Percentiles rank a stretch among this genome's conserved stretches.
phyloP scores from a whole-genome alignment of 2,329 filamentous ascomycete genomes.

The Aspergillus novoparasiticus region DNA sequence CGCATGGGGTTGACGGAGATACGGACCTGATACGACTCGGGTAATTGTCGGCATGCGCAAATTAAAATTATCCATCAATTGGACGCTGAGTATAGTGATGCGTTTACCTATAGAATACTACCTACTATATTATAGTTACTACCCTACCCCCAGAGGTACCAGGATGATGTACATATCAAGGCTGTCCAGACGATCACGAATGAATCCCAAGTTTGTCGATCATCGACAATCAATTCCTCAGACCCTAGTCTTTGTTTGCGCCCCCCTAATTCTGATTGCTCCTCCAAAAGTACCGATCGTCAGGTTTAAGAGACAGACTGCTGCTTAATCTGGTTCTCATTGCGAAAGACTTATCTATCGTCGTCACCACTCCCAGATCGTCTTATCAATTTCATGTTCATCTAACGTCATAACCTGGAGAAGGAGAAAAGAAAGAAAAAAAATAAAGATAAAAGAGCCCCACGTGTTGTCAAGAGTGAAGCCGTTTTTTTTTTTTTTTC shows the following conservation, averaged over 20 bases:
- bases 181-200: neutral
- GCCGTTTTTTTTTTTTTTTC: neutral
- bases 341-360: neutral
- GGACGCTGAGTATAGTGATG: neutral
- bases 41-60: constrained; percentile 19
- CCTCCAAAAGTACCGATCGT: neutral
- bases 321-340: neutral
- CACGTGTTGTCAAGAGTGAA: constrained; percentile 20
- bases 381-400: constrained; percentile 8
- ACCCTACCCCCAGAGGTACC: neutral
- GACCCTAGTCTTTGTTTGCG: neutral
- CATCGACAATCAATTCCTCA: neutral
- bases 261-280: neutral
- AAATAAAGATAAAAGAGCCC: constrained; percentile 13
- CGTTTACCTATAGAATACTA: neutral
- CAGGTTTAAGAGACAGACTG: neutral
- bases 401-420: constrained; percentile 25
- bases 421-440: neutral
- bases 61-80: neutral
- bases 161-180: neutral
- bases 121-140: neutral
- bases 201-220: neutral
- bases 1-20: constrained; percentile 13
- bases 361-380: constrained; percentile 15
- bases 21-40: constrained; percentile 17